Evolutionary conservation across 805 yeast genomes (phyloP).

Genomic region (Ogataea trehalophila): DNA sequence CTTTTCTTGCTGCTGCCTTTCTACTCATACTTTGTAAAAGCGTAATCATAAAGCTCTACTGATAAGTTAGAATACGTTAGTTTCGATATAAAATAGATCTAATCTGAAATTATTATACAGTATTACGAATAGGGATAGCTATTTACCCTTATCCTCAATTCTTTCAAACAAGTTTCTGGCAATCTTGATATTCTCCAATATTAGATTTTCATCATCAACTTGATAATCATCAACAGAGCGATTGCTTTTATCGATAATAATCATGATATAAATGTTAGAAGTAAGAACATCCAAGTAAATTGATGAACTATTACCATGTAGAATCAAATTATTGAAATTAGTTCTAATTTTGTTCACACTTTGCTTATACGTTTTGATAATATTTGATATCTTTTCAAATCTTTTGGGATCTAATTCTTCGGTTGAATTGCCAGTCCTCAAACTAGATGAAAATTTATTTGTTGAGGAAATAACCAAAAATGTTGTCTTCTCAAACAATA

Average conservation of each 20-base stretch:
- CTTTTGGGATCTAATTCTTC: conserved; percentile 76
- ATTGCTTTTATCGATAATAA: conserved; percentile 30
- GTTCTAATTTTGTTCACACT: conserved; percentile 83
- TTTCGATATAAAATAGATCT: too few relatives aligned
- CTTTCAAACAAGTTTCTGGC: conserved; percentile 31
- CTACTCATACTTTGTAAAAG: too few relatives aligned
- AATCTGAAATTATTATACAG: too few relatives aligned
- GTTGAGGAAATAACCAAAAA: conserved; percentile 74
- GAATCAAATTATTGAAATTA: conserved; percentile 70
- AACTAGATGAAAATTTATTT: conserved; percentile 21
- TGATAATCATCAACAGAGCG: conserved; percentile 12
- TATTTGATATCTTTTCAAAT: conserved; percentile 89
- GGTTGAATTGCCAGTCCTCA: neutral
- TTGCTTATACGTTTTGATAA: conserved; percentile 91
- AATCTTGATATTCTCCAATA: conserved; percentile 31
- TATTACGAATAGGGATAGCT: neutral
- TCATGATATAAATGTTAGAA: conserved; percentile 34
- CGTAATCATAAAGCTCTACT: too few relatives aligned
- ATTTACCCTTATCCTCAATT: conserved; percentile 21
- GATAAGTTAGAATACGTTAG: too few relatives aligned
- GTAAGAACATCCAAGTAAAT: conserved; percentile 33
- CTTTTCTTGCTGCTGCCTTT: too few relatives aligned
- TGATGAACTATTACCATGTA: conserved; percentile 47
- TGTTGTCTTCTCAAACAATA: conserved; percentile 89
- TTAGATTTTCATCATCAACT: conserved; percentile 30